Conservation (phyloP, 495 filamentous ascomycete genomes). For the Thermochaetoides thermophila region DNA sequence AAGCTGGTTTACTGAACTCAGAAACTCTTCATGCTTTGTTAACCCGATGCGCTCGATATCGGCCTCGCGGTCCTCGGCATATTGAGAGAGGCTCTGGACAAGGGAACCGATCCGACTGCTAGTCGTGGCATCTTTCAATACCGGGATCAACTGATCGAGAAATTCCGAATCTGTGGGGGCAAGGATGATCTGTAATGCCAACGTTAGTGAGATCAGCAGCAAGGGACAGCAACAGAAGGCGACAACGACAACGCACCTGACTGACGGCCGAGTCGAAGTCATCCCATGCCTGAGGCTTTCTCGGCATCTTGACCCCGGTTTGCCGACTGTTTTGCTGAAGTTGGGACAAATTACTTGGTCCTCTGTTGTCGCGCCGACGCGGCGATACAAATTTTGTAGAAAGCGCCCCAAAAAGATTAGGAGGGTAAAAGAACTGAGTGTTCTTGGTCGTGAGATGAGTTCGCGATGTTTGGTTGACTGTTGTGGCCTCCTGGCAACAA, state of each 20-base stretch:
- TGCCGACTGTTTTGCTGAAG: too few species aligned
- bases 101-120: conserved; percentile 61
- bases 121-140: conserved; percentile 73
- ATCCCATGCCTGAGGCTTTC: conserved; percentile 35
- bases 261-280: conserved; percentile 40
- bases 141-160: conserved; percentile 84
- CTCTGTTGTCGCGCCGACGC: too few species aligned
- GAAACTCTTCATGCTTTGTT: conserved; percentile 92
- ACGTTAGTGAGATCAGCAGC: not conserved
- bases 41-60: conserved; percentile 94
- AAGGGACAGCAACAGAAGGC: not conserved
- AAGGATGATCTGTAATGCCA: conserved; percentile 58
- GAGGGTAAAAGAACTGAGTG: too few species aligned
- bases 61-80: conserved; percentile 70
- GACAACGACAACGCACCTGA: conserved; percentile 19
- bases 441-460: too few species aligned
- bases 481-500: too few species aligned
- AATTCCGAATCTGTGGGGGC: conserved; percentile 86
- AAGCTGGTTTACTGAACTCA: conserved; percentile 81
- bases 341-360: too few species aligned
- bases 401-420: too few species aligned
- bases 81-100: conserved; percentile 59
- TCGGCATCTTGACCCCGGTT: conserved; percentile 26
- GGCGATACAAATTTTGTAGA: too few species aligned
- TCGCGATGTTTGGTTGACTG: too few species aligned